A percentile compares a stretch with the other conserved stretches of the same genome.
Evolutionary conservation across 2,329 filamentous ascomycete genomes (phyloP).

Genomic region (Monilinia aucupariae): DNA sequence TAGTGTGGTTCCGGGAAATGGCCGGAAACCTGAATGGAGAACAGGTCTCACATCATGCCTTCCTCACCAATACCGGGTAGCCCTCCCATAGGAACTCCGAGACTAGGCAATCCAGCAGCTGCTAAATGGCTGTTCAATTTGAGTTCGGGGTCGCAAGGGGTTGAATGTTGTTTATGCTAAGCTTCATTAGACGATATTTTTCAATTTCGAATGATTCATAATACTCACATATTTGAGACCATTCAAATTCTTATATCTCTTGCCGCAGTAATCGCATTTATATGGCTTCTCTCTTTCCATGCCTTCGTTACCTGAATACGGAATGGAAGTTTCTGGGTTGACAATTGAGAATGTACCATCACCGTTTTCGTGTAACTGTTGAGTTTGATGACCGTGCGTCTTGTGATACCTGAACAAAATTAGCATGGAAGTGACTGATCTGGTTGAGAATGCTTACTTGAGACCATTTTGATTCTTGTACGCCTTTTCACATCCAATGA

Average conservation of each 20-base stretch:
- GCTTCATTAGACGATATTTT: conserved; percentile 34
- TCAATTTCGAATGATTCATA: background rate
- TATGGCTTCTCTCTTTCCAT: conserved; percentile 99
- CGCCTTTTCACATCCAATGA: conserved; percentile 97
- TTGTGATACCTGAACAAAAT: conserved; percentile 54
- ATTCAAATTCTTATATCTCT: conserved; percentile 98
- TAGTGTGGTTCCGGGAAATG: conserved; percentile 4
- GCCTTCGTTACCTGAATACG: conserved; percentile 92
- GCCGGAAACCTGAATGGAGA: background rate
- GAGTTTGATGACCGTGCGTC: conserved; percentile 89
- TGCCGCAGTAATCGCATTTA: conserved; percentile 92
- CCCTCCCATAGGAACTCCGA: conserved; percentile 37
- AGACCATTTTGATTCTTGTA: conserved; percentile 99
- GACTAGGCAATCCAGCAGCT: conserved; percentile 31
- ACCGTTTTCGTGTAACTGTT: conserved; percentile 92
- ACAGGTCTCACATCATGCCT: conserved; percentile 38
- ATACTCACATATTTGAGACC: conserved; percentile 82
- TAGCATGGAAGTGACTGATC: conserved; percentile 17
- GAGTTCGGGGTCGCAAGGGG: conserved; percentile 82
- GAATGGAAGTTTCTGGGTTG: conserved; percentile 87
- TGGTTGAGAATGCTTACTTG: conserved; percentile 58
- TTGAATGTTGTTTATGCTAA: conserved; percentile 73
- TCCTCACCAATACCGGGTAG: conserved; percentile 52
- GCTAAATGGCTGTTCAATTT: conserved; percentile 41
- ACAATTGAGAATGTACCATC: conserved; percentile 98